Conservation (phyloP, 1,139 yeast species). For the Insectozyma bohioensis region DNA sequence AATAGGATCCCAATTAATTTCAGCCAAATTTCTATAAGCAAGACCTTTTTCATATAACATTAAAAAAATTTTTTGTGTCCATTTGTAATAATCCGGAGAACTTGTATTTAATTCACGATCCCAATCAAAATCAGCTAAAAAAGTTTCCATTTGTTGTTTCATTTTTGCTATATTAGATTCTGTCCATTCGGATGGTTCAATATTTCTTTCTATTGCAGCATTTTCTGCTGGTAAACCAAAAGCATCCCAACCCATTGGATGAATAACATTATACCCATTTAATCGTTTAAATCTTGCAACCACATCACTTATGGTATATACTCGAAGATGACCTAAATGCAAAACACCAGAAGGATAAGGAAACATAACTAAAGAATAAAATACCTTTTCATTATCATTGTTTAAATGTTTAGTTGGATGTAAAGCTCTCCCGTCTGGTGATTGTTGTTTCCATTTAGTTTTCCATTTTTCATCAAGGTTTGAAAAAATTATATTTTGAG, state of each 20-base stretch:
- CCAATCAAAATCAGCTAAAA: constrained; percentile 94
- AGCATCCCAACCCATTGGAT: constrained; percentile 99
- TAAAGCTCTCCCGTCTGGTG: constrained; percentile 33
- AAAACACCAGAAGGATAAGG: constrained; percentile 94
- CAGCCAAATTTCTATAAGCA: constrained; percentile 83
- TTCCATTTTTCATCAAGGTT: constrained; percentile 53
- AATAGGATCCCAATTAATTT: constrained; percentile 96
- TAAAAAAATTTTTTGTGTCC: constrained; percentile 86
- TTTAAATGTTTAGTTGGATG: constrained; percentile 42
- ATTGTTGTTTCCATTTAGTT: constrained; percentile 44
- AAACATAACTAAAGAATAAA: constrained; percentile 82
- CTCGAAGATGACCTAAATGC: constrained; percentile 93
- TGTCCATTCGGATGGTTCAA: constrained; percentile 86
- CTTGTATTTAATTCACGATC: constrained; percentile 88
- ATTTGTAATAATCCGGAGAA: constrained; percentile 81
- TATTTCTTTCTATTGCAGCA: constrained; percentile 86
- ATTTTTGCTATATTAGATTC: constrained; percentile 69
- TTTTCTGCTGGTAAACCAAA: constrained; percentile 98
- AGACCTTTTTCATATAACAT: constrained; percentile 70
- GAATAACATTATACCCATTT: constrained; percentile 75
- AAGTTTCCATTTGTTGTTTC: constrained; percentile 75
- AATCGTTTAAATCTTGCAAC: constrained; percentile 75
- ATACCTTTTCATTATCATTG: constrained; percentile 28
- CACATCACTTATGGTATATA: constrained; percentile 86
- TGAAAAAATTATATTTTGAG: constrained; percentile 8